Evolutionary conservation across 2,329 filamentous ascomycete genomes (phyloP).

Genomic region (Diaporthe sp.): DNA sequence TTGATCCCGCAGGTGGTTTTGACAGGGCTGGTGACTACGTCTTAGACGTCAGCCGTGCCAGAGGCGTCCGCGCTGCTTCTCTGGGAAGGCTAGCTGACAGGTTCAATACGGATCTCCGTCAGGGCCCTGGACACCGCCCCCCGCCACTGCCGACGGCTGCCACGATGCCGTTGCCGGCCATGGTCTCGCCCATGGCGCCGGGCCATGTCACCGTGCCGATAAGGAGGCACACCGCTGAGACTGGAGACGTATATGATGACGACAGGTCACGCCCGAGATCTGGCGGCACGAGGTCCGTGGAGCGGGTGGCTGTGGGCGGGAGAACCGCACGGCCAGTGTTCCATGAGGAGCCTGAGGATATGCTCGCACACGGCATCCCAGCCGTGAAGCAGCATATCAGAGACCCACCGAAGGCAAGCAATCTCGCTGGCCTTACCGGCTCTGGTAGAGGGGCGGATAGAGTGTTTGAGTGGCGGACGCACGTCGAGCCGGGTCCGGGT

Average conservation of each 20-base stretch:
- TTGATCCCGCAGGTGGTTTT: constrained; percentile 45
- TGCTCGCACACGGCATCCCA: constrained; percentile 43
- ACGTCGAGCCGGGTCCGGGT: constrained; percentile 58
- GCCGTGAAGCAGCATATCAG: constrained; percentile 44
- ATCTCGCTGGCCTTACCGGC: constrained; percentile 62
- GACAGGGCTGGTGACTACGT: constrained; percentile 59
- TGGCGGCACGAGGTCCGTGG: constrained; percentile 38
- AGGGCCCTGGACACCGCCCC: constrained; percentile 45
- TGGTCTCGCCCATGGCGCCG: constrained; percentile 50
- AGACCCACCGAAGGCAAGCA: constrained; percentile 53
- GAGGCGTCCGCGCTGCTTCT: constrained; percentile 57
- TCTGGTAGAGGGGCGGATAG: constrained; percentile 60
- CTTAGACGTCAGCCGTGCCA: constrained; percentile 56
- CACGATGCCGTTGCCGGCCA: constrained; percentile 50
- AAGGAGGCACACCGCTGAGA: constrained; percentile 57
- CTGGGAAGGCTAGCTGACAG: constrained; percentile 65
- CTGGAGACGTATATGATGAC: constrained; percentile 53
- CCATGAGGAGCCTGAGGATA: constrained; percentile 50
- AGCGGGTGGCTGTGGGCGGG: constrained; percentile 41
- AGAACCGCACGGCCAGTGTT: constrained; percentile 38
- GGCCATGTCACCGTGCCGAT: constrained; percentile 46
- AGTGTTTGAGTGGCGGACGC: constrained; percentile 62
- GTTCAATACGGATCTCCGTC: constrained; percentile 59
- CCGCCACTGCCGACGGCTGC: constrained; percentile 45
- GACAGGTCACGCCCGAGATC: constrained; percentile 46